Base-by-base conservation (phyloP, 1,139 yeast species). In the Wickerhamomyces sp. region DNA sequence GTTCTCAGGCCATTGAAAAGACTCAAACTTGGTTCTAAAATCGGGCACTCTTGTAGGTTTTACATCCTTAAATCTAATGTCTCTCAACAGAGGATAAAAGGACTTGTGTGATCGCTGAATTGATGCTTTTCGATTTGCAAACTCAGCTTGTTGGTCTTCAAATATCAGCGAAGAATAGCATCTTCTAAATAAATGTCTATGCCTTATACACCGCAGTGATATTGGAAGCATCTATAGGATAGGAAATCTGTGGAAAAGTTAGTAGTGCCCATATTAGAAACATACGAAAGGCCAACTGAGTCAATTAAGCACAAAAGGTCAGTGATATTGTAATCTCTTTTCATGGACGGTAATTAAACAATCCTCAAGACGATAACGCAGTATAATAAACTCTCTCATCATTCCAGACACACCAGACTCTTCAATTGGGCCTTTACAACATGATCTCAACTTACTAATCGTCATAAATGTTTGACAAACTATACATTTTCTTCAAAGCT, bases 61-160 rank as follows among this genome's bases (percentile, higher is more conserved):
- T 14, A 25, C 18, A 7, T 31, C 27, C 1, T 20, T 18, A 2
- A 18, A 20, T 7, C 55, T 40, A 3, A 45, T 16, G 2, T 39
- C 18, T 3, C 38, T 14, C n/a, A 55, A 29, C 1, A 42, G 25
- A n/a, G 59, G 59, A 28, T 56, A 56, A 19, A 34, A 46, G 24
- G 35, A 24, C 4, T 36, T n/a, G 19, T 43, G 45, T 4, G 30
- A 17, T 15, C 34, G 19, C 16, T 31, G 26, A 16, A 51, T 40
- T 2, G 13, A 12, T 1, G 44, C 24, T 40, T 67, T 69, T 27
- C 76, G 55, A 39, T 61, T 60, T 17, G 72, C 69, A 55, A 68
- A 70, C 41, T 70, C 75, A 0, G 61, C 50, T n/a, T 63, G 63
- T 31, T 61, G 68, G 18, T 52, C 51, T 19, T 52, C 57, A 16